Conservation (phyloP, 371 early-diverging fungal species). For the Rhizopus sp. region DNA sequence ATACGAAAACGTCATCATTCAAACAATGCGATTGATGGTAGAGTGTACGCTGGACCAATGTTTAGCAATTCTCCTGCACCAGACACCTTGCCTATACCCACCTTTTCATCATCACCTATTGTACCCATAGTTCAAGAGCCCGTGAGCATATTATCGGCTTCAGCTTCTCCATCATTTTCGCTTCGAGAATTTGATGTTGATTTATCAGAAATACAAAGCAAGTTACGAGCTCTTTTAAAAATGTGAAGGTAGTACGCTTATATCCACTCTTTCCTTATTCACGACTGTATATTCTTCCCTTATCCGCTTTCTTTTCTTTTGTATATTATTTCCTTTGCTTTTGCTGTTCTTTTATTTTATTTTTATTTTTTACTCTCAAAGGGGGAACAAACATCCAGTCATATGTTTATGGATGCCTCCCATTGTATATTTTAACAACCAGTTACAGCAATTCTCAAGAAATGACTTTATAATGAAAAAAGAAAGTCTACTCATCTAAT, state of each 20-base stretch:
- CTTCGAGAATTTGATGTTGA: conserved; percentile 21
- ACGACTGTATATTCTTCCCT: not conserved
- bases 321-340: not conserved
- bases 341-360: conserved; percentile 1
- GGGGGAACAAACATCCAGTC: conserved; percentile 1
- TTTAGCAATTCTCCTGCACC: conserved; percentile 83
- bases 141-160: conserved; percentile 32
- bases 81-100: conserved; percentile 72
- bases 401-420: conserved; percentile 15
- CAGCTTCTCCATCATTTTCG: conserved; percentile 6
- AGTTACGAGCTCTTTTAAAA: conserved; percentile 45
- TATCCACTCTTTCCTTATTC: conserved; percentile 4
- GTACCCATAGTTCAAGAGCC: conserved; percentile 8
- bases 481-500: no score
- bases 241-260: conserved; percentile 19
- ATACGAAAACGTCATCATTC: conserved; percentile 15
- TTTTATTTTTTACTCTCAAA: conserved; percentile 2
- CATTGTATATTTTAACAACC: no score
- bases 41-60: conserved; percentile 74
- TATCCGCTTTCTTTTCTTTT: conserved; percentile 1
- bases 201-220: conserved; percentile 48
- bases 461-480: no score
- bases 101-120: conserved; percentile 38
- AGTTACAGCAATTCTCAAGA: no score
- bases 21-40: conserved; percentile 18